Conservation (phyloP, 163 green algal species). For the Chlorella variabilis region DNA sequence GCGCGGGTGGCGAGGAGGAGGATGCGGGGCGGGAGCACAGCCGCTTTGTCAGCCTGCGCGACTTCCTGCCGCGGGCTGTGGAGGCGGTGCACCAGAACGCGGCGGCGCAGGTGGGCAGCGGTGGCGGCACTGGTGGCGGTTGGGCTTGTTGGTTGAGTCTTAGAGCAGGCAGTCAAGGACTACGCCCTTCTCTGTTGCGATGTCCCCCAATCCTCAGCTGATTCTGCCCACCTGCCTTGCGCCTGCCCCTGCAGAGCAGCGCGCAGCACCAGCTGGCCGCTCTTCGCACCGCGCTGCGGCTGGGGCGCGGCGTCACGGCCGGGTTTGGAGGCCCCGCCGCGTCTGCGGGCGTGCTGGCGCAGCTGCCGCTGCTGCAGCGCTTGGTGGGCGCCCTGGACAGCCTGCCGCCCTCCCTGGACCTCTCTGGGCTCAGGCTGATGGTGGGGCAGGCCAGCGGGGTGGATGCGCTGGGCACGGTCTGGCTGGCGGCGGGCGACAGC, state of each 20-base stretch:
- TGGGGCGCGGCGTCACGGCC: conserved; percentile 42
- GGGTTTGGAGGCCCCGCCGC: conserved; percentile 20
- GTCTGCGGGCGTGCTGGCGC: conserved; percentile 1
- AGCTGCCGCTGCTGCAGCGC: conserved; percentile 16
- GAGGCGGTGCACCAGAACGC: conserved; percentile 19
- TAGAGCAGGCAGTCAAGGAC: not conserved
- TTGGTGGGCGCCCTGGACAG: conserved; percentile 20
- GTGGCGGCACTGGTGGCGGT: too few species aligned
- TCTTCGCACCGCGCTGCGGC: conserved; percentile 52
- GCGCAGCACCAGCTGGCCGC: conserved; percentile 36
- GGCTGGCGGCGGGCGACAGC: conserved; percentile 44
- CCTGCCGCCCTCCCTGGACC: not conserved
- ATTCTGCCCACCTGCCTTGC: not conserved
- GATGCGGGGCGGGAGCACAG: not conserved
- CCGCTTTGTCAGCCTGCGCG: conserved; percentile 26
- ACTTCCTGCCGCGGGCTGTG: conserved; percentile 49
- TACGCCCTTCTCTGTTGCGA: too few species aligned
- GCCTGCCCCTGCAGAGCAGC: conserved; percentile 19
- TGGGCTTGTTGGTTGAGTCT: too few species aligned
- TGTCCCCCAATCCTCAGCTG: too few species aligned
- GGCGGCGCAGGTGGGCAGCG: not conserved
- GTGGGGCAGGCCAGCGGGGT: conserved; percentile 51
- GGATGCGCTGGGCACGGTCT: conserved; percentile 52
- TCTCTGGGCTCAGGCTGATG: conserved; percentile 9
- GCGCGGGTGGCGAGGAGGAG: not conserved